These are phyloP conservation scores for Pythium monospermum DNA, from an alignment of 352 stramenopile genomes.

Conservation along the genomic window DNA sequence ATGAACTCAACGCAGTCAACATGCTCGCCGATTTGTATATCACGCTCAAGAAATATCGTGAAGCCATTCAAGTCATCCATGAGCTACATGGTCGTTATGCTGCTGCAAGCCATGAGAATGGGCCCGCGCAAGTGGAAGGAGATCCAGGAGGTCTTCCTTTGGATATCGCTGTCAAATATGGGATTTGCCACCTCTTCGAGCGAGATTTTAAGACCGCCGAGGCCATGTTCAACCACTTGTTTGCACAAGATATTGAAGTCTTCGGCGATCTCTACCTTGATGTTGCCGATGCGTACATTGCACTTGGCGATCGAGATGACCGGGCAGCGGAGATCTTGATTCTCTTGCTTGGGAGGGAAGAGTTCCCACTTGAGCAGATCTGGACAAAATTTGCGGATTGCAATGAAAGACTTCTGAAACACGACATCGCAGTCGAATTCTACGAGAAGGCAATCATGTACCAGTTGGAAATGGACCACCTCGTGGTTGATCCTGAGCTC, in stretches of 20 bases:
- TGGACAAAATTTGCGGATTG: conserved; percentile 77
- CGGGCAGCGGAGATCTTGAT: conserved; percentile 63
- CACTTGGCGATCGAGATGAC: conserved; percentile 57
- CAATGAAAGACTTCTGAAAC: conserved; percentile 57
- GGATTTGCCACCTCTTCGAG: conserved; percentile 81
- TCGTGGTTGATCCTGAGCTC: conserved; percentile 54
- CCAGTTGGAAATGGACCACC: conserved; percentile 39
- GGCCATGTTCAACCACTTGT: conserved; percentile 81
- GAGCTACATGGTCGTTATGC: conserved; percentile 65
- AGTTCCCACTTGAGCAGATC: conserved; percentile 76
- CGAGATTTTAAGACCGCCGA: conserved; percentile 66
- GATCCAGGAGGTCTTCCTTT: conserved; percentile 65
- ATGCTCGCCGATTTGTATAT: conserved; percentile 87
- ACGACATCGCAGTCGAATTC: conserved; percentile 68
- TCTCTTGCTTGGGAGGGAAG: conserved; percentile 53
- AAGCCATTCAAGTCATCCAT: conserved; percentile 77
- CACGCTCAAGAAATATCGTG: conserved; percentile 76
- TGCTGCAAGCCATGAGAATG: conserved; percentile 40
- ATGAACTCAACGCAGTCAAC: conserved; percentile 84
- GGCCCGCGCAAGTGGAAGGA: conserved; percentile 45
- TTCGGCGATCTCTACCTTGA: conserved; percentile 84
- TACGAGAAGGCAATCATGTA: conserved; percentile 69
- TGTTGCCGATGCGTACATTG: conserved; percentile 79
- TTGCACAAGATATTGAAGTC: conserved; percentile 76
- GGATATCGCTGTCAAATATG: conserved; percentile 85